phyloP scores from a whole-genome alignment of 306 rosid species.

The Canavalia ensiformis region DNA sequence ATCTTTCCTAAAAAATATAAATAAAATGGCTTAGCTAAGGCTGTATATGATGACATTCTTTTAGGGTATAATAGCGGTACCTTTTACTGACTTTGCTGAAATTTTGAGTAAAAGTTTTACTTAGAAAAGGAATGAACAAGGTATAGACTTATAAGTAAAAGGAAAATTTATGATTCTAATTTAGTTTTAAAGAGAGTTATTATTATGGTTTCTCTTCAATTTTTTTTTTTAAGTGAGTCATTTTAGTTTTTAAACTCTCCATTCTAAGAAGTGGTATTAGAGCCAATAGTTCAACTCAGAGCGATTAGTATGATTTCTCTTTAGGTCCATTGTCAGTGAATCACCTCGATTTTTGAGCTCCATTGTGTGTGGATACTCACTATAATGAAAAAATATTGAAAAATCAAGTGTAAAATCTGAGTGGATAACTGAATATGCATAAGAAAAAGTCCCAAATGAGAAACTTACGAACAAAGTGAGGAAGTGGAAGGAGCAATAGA shows the following conservation, averaged over 20 bases:
- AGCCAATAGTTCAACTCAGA: conserved; percentile 5
- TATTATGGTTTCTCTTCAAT: neutral
- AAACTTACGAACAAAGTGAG: neutral
- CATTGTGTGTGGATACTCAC: too few species aligned
- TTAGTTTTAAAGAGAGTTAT: neutral
- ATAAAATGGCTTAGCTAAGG: neutral
- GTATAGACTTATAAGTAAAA: neutral
- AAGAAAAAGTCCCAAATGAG: neutral
- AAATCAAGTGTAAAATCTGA: neutral
- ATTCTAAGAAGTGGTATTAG: neutral
- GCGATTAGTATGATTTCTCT: neutral
- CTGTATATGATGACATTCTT: neutral
- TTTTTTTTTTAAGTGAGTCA: neutral
- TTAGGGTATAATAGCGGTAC: neutral
- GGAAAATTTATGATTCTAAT: neutral
- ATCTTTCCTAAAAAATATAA: neutral
- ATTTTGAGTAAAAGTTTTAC: neutral
- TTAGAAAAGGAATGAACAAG: neutral
- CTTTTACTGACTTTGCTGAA: neutral
- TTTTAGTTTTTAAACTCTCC: neutral
- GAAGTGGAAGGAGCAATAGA: neutral
- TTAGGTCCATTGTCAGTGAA: neutral
- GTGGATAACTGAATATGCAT: neutral
- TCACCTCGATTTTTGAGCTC: neutral
- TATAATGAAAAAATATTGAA: neutral